phyloP scores from a whole-genome alignment of 2,329 filamentous ascomycete species.

The Trichoderma hamatum region DNA sequence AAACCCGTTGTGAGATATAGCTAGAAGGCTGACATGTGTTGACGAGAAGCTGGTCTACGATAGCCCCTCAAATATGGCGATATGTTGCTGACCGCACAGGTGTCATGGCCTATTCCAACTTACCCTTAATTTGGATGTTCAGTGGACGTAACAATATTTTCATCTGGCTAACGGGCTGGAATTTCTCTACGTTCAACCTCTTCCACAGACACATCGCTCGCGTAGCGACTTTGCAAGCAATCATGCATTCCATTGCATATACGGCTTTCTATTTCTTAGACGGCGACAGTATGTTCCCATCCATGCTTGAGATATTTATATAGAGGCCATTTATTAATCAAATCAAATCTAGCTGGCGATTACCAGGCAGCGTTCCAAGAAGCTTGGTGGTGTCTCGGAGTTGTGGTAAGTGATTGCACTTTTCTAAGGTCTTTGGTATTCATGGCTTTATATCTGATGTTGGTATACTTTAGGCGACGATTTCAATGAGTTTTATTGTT shows the following conservation, averaged over 20 bases:
- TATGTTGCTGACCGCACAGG: constrained; percentile 2
- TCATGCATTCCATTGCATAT: constrained; percentile 50
- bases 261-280: constrained; percentile 28
- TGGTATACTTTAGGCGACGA: constrained; percentile 1
- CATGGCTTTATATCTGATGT: neutral
- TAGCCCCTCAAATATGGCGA: constrained; percentile 12
- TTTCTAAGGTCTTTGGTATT: neutral
- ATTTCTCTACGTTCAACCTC: constrained; percentile 62
- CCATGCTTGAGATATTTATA: neutral
- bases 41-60: neutral
- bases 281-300: constrained; percentile 2
- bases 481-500: constrained; percentile 25
- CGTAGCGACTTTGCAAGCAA: constrained; percentile 58
- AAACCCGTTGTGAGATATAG: neutral
- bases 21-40: neutral
- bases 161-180: constrained; percentile 65
- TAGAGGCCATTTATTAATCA: constrained; percentile 13
- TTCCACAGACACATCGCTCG: constrained; percentile 66
- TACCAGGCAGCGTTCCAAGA: neutral
- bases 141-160: constrained; percentile 50
- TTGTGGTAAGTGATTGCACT: constrained; percentile 18
- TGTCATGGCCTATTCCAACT: constrained; percentile 6
- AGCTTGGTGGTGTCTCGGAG: constrained; percentile 16
- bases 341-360: neutral
- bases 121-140: constrained; percentile 15